phyloP scores from a whole-genome alignment of 441 rosid genomes.

The Gossypium davidsonii region DNA sequence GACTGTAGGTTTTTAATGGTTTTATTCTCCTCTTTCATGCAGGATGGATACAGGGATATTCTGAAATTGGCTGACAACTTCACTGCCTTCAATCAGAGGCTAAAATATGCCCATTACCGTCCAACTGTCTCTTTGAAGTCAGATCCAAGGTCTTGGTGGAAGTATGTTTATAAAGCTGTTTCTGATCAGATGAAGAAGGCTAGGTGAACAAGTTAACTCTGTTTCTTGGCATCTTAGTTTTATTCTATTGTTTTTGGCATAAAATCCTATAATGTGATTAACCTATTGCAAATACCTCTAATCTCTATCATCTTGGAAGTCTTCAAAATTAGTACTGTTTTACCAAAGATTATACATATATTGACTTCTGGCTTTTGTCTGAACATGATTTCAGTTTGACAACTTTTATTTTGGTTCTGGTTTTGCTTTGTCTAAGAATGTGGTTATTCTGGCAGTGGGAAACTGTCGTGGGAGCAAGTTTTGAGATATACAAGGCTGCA shows the following conservation, averaged over 20 bases:
- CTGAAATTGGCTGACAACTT: slow-evolving; percentile 93
- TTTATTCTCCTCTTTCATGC: slow-evolving; percentile 30
- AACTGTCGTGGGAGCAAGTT: slow-evolving; percentile 90
- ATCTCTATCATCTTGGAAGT: background rate
- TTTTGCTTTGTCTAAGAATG: slow-evolving; percentile 28
- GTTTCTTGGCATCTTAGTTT: background rate
- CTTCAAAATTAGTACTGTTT: background rate
- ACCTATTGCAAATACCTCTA: background rate
- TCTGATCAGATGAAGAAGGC: slow-evolving; percentile 85
- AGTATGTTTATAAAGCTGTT: slow-evolving; percentile 76
- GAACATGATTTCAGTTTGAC: background rate
- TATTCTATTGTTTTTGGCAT: background rate
- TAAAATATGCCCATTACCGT: slow-evolving; percentile 87
- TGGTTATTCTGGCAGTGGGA: slow-evolving; percentile 73
- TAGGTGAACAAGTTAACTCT: slow-evolving; percentile 39
- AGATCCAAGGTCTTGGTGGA: slow-evolving; percentile 91
- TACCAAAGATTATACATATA: background rate
- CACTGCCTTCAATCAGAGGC: slow-evolving; percentile 79
- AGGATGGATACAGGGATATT: slow-evolving; percentile 87
- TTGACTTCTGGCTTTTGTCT: background rate
- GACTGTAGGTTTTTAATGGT: slow-evolving; percentile 19
- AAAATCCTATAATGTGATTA: background rate
- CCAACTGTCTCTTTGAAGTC: slow-evolving; percentile 70
- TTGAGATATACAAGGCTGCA: slow-evolving; percentile 69
- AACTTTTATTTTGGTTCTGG: slow-evolving; percentile 4